Conservation (phyloP, 2,329 filamentous ascomycete genomes). For the Zymoseptoria ardabiliae region DNA sequence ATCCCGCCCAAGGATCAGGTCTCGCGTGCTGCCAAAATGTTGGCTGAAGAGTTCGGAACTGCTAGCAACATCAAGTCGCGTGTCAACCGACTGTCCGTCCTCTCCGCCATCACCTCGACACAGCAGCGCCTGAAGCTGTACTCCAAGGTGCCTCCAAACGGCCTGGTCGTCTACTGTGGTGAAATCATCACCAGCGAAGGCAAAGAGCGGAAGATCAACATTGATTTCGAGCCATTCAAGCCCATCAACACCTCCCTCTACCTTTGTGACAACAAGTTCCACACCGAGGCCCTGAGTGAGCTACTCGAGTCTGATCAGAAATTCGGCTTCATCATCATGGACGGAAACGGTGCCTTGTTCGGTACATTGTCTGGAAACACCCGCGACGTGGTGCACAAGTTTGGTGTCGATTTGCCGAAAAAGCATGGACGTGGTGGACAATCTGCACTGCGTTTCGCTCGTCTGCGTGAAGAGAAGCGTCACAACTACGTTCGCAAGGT, state of each 20-base stretch:
- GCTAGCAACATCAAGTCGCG: conserved; percentile 99
- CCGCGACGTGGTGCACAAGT: conserved; percentile 93
- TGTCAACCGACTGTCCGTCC: conserved; percentile 94
- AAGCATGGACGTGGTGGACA: conserved; percentile 99
- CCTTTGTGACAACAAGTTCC: conserved; percentile 99
- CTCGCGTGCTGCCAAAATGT: conserved; percentile 94
- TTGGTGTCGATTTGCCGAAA: conserved; percentile 97
- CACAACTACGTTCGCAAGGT: conserved; percentile 99
- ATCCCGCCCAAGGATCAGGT: conserved; percentile 99
- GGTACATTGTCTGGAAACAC: conserved; percentile 97
- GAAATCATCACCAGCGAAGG: conserved; percentile 99
- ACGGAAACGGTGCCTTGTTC: conserved; percentile 96
- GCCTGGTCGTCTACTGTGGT: conserved; percentile 96
- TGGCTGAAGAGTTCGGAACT: conserved; percentile 86
- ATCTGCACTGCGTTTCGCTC: conserved; percentile 97
- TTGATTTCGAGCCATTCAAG: conserved; percentile 99
- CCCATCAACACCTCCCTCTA: conserved; percentile 99
- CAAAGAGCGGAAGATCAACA: conserved; percentile 99
- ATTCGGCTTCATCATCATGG: conserved; percentile 99
- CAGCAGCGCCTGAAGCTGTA: conserved; percentile 99
- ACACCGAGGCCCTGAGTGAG: conserved; percentile 94
- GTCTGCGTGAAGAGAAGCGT: conserved; percentile 98
- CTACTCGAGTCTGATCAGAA: conserved; percentile 97
- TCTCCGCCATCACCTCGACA: conserved; percentile 97
- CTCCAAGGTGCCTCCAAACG: conserved; percentile 97